Conservation (phyloP, 139 green algal genomes). For the Micractinium sp. region DNA sequence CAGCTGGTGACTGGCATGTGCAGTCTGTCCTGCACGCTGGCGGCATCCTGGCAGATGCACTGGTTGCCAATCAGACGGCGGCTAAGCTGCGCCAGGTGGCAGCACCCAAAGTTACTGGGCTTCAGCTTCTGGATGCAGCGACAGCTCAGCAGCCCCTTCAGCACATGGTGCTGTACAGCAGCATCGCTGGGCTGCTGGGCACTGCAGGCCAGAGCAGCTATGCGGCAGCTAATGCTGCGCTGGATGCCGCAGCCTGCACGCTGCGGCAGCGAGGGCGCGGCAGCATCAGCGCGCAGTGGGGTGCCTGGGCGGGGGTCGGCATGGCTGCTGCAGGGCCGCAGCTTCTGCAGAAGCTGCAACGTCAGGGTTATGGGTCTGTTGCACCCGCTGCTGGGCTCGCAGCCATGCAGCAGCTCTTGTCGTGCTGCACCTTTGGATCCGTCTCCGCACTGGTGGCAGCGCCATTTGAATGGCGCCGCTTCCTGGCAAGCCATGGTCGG, state of each 20-base stretch:
- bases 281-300: conserved; percentile 76
- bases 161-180: conserved; percentile 79
- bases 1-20: not conserved
- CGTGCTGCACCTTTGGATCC: not conserved
- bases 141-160: conserved; percentile 42
- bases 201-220: conserved; percentile 84
- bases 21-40: conserved; percentile 66
- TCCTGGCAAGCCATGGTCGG: conserved; percentile 31
- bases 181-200: conserved; percentile 78
- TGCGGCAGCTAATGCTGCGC: conserved; percentile 72
- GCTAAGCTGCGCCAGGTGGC: conserved; percentile 45
- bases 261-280: not conserved
- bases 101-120: conserved; percentile 53
- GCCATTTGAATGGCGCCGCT: conserved; percentile 51
- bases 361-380: conserved; percentile 68
- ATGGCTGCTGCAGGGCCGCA: conserved; percentile 87
- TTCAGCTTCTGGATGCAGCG: not conserved
- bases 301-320: conserved; percentile 83
- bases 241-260: conserved; percentile 51
- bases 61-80: conserved; percentile 60
- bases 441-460: conserved; percentile 30
- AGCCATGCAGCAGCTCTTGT: conserved; percentile 46
- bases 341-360: conserved; percentile 49
- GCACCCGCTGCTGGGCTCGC: conserved; percentile 58
- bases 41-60: conserved; percentile 77